Conservation (phyloP, 495 filamentous ascomycete species). For the Daldinia childiae region DNA sequence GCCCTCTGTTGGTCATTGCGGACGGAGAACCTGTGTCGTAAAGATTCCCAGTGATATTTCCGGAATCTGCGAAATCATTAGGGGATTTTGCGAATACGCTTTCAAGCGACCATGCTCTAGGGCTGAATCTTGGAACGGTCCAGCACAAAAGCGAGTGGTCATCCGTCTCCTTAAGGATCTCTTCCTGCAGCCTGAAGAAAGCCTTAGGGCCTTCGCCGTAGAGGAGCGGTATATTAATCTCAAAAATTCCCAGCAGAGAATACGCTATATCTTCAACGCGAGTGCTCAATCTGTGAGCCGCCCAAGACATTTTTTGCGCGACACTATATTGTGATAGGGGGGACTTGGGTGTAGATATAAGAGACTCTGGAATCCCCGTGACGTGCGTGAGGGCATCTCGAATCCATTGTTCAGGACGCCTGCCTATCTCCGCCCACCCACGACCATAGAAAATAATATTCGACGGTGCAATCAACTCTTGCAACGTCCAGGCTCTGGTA, state of each 20-base stretch:
- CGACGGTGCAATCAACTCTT: slow-evolving; percentile 46
- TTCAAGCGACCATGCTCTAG: slow-evolving; percentile 24
- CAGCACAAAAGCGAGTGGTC: slow-evolving; percentile 48
- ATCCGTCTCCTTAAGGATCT: slow-evolving; percentile 43
- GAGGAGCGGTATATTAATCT: slow-evolving; percentile 47
- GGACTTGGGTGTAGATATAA: slow-evolving; percentile 3
- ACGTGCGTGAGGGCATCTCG: background rate
- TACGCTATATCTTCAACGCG: slow-evolving; percentile 48
- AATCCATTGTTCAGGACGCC: background rate
- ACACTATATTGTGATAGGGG: slow-evolving; percentile 16
- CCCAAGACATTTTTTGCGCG: slow-evolving; percentile 48
- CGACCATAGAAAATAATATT: slow-evolving; percentile 44
- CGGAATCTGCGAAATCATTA: slow-evolving; percentile 20
- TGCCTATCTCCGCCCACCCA: slow-evolving; percentile 40
- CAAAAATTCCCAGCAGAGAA: slow-evolving; percentile 47
- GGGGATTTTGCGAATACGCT: slow-evolving; percentile 36
- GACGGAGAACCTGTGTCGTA: slow-evolving; percentile 20
- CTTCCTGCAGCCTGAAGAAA: slow-evolving; percentile 48
- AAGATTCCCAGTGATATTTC: background rate
- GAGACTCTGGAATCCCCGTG: slow-evolving; percentile 34
- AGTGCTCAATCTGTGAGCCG: slow-evolving; percentile 36
- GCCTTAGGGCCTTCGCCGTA: slow-evolving; percentile 48
- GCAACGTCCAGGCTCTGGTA: slow-evolving; percentile 50
- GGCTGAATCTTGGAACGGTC: slow-evolving; percentile 21
- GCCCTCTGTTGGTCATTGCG: slow-evolving; percentile 28